Evolutionary conservation across 129 eudicot genomes (phyloP).

Genomic region (Lonicera japonica): DNA sequence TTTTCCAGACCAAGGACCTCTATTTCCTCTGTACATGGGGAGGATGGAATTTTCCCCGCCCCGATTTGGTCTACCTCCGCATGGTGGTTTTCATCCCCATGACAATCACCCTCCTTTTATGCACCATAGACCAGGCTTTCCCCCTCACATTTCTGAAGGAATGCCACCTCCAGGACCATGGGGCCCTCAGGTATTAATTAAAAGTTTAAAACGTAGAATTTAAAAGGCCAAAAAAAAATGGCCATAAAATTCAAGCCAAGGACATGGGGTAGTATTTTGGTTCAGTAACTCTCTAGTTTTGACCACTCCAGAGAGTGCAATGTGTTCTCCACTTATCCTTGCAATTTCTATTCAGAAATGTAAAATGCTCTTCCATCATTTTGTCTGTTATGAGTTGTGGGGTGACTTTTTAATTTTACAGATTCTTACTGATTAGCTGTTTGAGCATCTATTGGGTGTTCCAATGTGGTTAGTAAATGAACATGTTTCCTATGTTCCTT

Average conservation of each 20-base stretch:
- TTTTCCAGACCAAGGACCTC: conserved; percentile 63
- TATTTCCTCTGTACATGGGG: conserved; percentile 65
- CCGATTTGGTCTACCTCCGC: conserved; percentile 53
- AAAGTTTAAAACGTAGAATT: no score
- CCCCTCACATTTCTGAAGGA: conserved; percentile 64
- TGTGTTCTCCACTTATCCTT: no score
- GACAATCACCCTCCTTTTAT: conserved; percentile 66
- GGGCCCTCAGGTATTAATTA: conserved; percentile 72
- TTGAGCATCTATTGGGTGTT: no score
- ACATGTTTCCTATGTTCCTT: no score
- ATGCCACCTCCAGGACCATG: conserved; percentile 53
- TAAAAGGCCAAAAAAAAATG: background rate
- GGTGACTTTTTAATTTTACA: background rate
- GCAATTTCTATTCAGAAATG: no score
- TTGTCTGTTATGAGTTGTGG: background rate
- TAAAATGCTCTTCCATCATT: no score
- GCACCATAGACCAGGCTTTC: conserved; percentile 71
- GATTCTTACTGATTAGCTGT: no score
- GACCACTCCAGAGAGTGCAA: no score
- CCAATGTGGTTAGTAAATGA: no score
- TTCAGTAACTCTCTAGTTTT: no score
- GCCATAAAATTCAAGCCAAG: no score
- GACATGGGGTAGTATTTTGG: no score
- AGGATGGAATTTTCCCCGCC: conserved; percentile 78
- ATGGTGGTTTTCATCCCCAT: conserved; percentile 66